Percentiles rank a stretch among this genome's conserved stretches.
These are phyloP conservation scores for Pelargonium citronellum DNA, from an alignment of 441 rosid genomes.

Conservation along the genomic window DNA sequence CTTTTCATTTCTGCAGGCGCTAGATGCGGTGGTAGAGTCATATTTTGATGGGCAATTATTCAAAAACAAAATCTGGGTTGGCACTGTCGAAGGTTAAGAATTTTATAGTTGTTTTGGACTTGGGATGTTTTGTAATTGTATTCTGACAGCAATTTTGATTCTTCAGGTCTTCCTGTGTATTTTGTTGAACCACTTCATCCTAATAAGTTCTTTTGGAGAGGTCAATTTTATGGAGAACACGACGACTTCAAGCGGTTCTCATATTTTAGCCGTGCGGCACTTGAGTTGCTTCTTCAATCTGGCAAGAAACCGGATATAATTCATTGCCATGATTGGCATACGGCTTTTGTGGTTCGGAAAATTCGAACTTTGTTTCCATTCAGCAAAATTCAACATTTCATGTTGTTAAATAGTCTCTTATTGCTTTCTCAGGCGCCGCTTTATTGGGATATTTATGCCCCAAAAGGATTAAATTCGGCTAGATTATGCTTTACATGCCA, in stretches of 20 bases:
- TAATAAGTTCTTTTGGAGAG: constrained; percentile 90
- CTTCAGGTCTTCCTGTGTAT: constrained; percentile 89
- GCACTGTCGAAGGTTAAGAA: constrained; percentile 71
- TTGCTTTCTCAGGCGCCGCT: constrained; percentile 68
- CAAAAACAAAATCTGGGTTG: constrained; percentile 86
- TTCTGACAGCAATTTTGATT: constrained; percentile 31
- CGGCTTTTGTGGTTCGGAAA: constrained; percentile 85
- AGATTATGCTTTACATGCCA: constrained; percentile 96
- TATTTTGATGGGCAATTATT: constrained; percentile 78
- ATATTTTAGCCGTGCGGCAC: constrained; percentile 90
- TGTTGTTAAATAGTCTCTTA: background rate
- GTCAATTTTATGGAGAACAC: constrained; percentile 78
- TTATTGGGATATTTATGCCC: constrained; percentile 88
- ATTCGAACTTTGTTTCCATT: constrained; percentile 13
- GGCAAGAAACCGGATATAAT: constrained; percentile 94
- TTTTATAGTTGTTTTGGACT: constrained; percentile 12
- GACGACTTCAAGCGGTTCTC: constrained; percentile 96
- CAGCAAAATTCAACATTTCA: constrained; percentile 13
- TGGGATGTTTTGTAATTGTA: constrained; percentile 18
- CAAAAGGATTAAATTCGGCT: constrained; percentile 89
- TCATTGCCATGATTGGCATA: constrained; percentile 99
- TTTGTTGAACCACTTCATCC: constrained; percentile 97
- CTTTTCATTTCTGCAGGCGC: constrained; percentile 45
- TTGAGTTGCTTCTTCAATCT: constrained; percentile 84
- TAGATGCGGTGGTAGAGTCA: constrained; percentile 71